Evolutionary conservation across 2,329 filamentous ascomycete species (phyloP).

Genomic region (Gnomoniopsis smithogilvyi): DNA sequence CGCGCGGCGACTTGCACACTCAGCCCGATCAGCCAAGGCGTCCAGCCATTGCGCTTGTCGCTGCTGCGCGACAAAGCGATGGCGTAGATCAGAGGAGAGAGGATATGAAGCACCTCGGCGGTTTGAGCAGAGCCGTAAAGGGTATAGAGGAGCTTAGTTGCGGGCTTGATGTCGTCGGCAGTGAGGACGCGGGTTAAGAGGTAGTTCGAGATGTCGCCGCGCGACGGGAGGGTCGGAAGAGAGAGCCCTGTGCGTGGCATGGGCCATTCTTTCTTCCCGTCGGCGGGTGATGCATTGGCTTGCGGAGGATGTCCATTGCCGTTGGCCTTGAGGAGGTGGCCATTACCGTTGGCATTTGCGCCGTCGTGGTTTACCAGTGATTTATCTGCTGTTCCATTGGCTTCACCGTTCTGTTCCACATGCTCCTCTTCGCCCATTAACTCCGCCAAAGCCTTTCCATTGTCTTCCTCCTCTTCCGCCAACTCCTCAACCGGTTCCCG

Average conservation of each 20-base stretch:
- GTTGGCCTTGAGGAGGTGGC: background rate
- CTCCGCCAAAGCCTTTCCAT: slow-evolving; percentile 37
- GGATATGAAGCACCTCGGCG: slow-evolving; percentile 87
- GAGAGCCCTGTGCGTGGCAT: slow-evolving; percentile 94
- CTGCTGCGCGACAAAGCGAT: slow-evolving; percentile 71
- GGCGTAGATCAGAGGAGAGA: slow-evolving; percentile 85
- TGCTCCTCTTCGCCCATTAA: slow-evolving; percentile 49
- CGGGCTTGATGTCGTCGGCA: slow-evolving; percentile 94
- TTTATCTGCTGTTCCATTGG: slow-evolving; percentile 30
- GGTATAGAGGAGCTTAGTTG: slow-evolving; percentile 79
- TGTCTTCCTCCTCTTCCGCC: slow-evolving; percentile 44
- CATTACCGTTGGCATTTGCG: slow-evolving; percentile 1
- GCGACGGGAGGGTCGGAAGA: slow-evolving; percentile 77
- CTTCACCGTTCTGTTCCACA: slow-evolving; percentile 46
- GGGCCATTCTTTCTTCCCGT: slow-evolving; percentile 63
- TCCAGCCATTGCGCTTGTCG: slow-evolving; percentile 68
- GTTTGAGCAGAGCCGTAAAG: slow-evolving; percentile 70
- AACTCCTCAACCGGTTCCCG: slow-evolving; percentile 71
- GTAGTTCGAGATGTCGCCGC: slow-evolving; percentile 80
- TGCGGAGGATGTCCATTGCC: slow-evolving; percentile 7
- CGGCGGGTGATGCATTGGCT: slow-evolving; percentile 15
- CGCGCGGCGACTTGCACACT: slow-evolving; percentile 83
- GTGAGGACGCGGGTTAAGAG: slow-evolving; percentile 87
- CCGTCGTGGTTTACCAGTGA: slow-evolving; percentile 9
- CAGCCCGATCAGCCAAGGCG: slow-evolving; percentile 85